Conservation (phyloP, 1,139 yeast genomes). For the Yamadazyma mexicana region DNA sequence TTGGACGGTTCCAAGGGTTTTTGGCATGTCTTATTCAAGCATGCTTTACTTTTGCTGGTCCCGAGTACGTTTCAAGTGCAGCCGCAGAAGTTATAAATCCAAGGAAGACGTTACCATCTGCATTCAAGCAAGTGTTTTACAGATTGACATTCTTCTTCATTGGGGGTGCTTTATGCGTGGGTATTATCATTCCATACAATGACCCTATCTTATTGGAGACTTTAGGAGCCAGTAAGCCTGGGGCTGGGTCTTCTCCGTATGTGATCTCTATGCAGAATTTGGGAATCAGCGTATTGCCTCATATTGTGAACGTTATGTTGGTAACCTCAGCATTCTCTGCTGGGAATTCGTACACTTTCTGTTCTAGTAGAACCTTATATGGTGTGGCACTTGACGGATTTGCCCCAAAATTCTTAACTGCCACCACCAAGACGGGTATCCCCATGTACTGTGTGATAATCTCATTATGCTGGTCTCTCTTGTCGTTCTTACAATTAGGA, state of each 20-base stretch:
- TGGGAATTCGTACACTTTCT: constrained; percentile 49
- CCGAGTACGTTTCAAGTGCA: constrained; percentile 65
- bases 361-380: constrained; percentile 45
- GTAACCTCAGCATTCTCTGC: constrained; percentile 47
- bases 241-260: constrained; percentile 77
- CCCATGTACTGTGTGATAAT: constrained; percentile 34
- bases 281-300: constrained; percentile 41
- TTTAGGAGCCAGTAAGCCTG: constrained; percentile 37
- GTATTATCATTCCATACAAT: constrained; percentile 71
- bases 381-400: constrained; percentile 47
- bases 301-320: constrained; percentile 46
- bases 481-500: constrained; percentile 44
- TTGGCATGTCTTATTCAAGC: constrained; percentile 68
- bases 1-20: constrained; percentile 59
- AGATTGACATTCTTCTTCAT: constrained; percentile 63
- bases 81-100: constrained; percentile 80
- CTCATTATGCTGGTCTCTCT: constrained; percentile 39
- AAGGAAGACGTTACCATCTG: constrained; percentile 71
- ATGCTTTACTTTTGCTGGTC: constrained; percentile 74
- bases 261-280: constrained; percentile 51
- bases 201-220: constrained; percentile 50
- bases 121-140: constrained; percentile 75
- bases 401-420: constrained; percentile 51
- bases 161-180: constrained; percentile 50
- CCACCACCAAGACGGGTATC: constrained; percentile 37